Percentiles rank a stretch among this genome's conserved stretches.
Evolutionary conservation across 2,329 filamentous ascomycete genomes (phyloP).

Genomic region (Fusarium anguioides): DNA sequence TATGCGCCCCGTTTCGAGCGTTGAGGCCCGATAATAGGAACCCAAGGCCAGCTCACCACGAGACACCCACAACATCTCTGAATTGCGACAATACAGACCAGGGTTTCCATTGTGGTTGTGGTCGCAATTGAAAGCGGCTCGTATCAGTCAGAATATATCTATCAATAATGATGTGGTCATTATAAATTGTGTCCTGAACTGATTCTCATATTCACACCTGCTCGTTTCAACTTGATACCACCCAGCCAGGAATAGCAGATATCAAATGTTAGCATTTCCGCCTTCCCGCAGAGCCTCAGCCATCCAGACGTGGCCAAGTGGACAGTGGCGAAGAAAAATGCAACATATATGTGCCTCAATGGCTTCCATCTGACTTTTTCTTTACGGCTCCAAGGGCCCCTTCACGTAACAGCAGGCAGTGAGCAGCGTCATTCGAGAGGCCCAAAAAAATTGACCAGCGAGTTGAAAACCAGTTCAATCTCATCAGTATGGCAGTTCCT

Average conservation of each 20-base stretch:
- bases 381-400: neutral
- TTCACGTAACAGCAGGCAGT: neutral
- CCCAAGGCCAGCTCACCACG: constrained; percentile 28
- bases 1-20: constrained; percentile 34
- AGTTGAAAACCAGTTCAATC: neutral
- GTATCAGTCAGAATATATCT: neutral
- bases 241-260: constrained; percentile 16
- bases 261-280: constrained; percentile 10
- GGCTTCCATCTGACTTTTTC: neutral
- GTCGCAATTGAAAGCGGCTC: neutral
- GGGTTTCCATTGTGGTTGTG: neutral
- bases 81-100: neutral
- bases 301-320: constrained; percentile 35
- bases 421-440: neutral
- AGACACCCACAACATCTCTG: constrained; percentile 12
- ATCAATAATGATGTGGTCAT: neutral
- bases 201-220: constrained; percentile 25
- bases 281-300: constrained; percentile 41
- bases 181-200: neutral
- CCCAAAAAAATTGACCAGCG: neutral
- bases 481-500: too few species aligned
- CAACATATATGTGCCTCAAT: neutral
- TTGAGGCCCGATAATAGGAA: constrained; percentile 36
- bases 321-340: constrained; percentile 24
- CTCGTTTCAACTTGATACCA: constrained; percentile 33